Base-by-base conservation (phyloP, 140 eudicot genomes). In the Erigeron philadelphicus region DNA sequence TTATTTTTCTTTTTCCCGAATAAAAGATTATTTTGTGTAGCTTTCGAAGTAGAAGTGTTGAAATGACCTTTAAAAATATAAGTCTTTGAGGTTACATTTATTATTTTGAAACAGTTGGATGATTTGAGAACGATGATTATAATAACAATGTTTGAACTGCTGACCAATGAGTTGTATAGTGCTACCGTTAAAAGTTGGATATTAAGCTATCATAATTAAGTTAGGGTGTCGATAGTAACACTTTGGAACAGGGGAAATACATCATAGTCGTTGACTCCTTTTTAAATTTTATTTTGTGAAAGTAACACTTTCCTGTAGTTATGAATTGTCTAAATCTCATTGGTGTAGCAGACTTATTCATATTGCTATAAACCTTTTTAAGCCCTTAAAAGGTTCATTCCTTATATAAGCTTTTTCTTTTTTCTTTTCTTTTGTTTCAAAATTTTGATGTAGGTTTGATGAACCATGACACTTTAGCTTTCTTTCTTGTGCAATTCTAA, bases 221-320 rank as follows among this genome's bases (percentile, higher is more conserved):
- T 60, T 35, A 35, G 21, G 66, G 21, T 60, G 66, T 35, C 11
- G 13, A 40, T 43, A 60, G 41, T 60, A 60, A 45, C 25, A 47
- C 15, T 46, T 71, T 71, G 49, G 35, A 60, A 59, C 61, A 25
- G 7, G 16, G 68, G 67, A 47, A 18, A 13, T 53, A 35, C 17
- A 25, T 72, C 76, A 4, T 47, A 72, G 45, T 60, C 68, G 46
- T 62, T 48, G 63, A 61, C 46, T 63, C 49, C 49, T 15, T 71
- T 10, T 68, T 19, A 1, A 31, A 31, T 18, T 12, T 62, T 21
- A 16, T 16, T 72, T 17, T 47, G 43, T 16, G 62, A 41, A 35
- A 48, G 68, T 7, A 57, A 57, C 75, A 45, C 52, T 69, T 48
- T 55, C 54, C 50, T 19, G 38, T 68, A 53, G 52, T 40, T 69